Evolutionary conservation across 805 yeast genomes (phyloP).

Genomic region (Candida ipomoeae): DNA sequence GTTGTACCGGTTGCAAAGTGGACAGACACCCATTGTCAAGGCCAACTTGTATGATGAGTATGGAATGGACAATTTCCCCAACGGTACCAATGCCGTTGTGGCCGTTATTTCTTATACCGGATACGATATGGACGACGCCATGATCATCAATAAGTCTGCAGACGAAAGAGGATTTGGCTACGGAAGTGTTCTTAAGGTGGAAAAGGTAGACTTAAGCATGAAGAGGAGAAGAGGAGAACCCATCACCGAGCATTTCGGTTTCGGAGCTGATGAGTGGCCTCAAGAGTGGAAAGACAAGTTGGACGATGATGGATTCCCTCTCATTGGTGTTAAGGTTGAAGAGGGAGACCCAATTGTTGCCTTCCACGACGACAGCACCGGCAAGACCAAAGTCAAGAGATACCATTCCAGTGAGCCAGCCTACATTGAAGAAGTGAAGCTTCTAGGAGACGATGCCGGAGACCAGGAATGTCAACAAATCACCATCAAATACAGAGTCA

Average conservation of each 20-base stretch:
- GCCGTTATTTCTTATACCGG: conserved; percentile 99
- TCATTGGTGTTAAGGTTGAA: conserved; percentile 79
- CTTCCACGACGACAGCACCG: conserved; percentile 83
- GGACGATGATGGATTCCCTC: conserved; percentile 90
- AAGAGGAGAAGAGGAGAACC: conserved; percentile 91
- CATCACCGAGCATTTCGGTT: conserved; percentile 88
- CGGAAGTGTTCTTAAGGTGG: conserved; percentile 94
- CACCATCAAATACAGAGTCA: conserved; percentile 83
- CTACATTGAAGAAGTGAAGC: conserved; percentile 89
- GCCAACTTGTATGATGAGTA: conserved; percentile 91
- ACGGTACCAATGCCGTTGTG: conserved; percentile 96
- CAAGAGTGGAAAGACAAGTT: conserved; percentile 82
- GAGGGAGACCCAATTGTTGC: conserved; percentile 97
- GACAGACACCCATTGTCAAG: conserved; percentile 96
- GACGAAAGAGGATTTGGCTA: conserved; percentile 98
- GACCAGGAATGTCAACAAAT: conserved; percentile 78
- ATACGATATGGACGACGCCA: conserved; percentile 99
- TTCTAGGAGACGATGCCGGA: conserved; percentile 75
- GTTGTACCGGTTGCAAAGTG: conserved; percentile 85
- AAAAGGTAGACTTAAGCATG: conserved; percentile 76
- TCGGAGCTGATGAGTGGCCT: conserved; percentile 92
- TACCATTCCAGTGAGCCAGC: conserved; percentile 95
- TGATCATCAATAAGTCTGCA: conserved; percentile 96
- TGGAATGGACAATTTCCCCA: conserved; percentile 98
- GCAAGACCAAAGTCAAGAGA: conserved; percentile 86